Evolutionary conservation across 1,284 basidiomycete species (phyloP).

Genomic region (Lentinula novae-zelandiae): DNA sequence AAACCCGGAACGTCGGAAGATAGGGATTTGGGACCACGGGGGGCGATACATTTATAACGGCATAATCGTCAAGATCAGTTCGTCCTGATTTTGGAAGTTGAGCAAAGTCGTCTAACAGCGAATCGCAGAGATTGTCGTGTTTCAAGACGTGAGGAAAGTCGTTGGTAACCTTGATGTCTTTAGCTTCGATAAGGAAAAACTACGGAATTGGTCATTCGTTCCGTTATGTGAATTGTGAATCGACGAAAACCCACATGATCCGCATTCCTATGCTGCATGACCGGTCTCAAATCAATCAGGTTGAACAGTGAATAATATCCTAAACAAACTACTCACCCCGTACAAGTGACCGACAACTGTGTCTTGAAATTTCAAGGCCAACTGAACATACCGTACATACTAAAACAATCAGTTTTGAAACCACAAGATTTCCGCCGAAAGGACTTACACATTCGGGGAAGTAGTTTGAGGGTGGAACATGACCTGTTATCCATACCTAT

Average conservation of each 20-base stretch:
- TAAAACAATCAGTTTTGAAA: conserved; percentile 24
- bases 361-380: conserved; percentile 83
- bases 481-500: conserved; percentile 57
- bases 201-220: conserved; percentile 21
- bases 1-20: conserved; percentile 79
- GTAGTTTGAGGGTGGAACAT: conserved; percentile 85
- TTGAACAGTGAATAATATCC: background rate
- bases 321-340: conserved; percentile 49
- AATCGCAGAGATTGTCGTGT: conserved; percentile 44
- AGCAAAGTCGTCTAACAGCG: conserved; percentile 53
- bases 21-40: conserved; percentile 88
- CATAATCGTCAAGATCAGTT: conserved; percentile 64
- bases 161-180: conserved; percentile 42
- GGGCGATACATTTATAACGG: conserved; percentile 75
- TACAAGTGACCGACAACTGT: conserved; percentile 86
- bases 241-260: conserved; percentile 55
- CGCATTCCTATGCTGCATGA: conserved; percentile 67
- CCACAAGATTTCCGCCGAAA: background rate
- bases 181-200: conserved; percentile 64
- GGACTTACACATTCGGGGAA: conserved; percentile 78
- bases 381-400: conserved; percentile 81
- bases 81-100: conserved; percentile 49
- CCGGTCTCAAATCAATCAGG: background rate
- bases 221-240: background rate
- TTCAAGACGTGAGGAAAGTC: conserved; percentile 19